These are phyloP conservation scores for Saccharomyces hybrid DNA, from an alignment of 1,139 yeast species.

Conservation along the genomic window DNA sequence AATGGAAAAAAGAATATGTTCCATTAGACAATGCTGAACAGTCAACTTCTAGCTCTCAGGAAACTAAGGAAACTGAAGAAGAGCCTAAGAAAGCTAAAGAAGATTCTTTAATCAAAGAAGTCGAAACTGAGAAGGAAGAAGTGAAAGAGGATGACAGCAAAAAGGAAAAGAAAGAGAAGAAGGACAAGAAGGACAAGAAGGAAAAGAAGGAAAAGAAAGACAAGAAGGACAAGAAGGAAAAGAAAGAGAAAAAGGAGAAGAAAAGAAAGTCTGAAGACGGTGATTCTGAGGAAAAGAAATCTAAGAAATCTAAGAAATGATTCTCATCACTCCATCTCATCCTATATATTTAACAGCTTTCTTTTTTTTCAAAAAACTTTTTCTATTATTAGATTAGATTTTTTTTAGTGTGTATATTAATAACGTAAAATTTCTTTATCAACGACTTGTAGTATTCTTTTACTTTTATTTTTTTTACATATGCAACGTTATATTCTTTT, in stretches of 20 bases:
- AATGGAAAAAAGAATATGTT: conserved; percentile 84
- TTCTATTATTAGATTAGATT: neutral
- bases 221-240: conserved; percentile 57
- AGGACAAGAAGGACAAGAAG: conserved; percentile 49
- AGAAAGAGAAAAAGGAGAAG: conserved; percentile 60
- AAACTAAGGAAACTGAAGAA: conserved; percentile 29
- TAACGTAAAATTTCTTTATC: conserved; percentile 1
- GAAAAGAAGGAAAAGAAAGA: conserved; percentile 53
- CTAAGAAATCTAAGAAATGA: conserved; percentile 47
- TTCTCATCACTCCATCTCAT: neutral
- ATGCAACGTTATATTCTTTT: neutral
- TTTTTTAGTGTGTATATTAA: neutral
- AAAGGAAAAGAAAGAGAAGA: conserved; percentile 40
- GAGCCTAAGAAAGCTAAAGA: conserved; percentile 31
- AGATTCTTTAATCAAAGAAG: conserved; percentile 30
- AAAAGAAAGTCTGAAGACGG: conserved; percentile 59
- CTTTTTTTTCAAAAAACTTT: neutral
- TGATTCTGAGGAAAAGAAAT: conserved; percentile 48
- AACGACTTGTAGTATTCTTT: neutral
- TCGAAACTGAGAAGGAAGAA: conserved; percentile 31
- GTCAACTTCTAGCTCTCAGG: conserved; percentile 26
- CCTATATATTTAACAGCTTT: neutral
- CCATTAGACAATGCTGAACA: conserved; percentile 62
- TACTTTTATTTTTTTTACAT: neutral
- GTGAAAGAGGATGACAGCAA: conserved; percentile 25